A percentile compares a stretch with the other conserved stretches of the same genome.
Conservation (phyloP, 495 filamentous ascomycete genomes). For the Talaromyces ruber region DNA sequence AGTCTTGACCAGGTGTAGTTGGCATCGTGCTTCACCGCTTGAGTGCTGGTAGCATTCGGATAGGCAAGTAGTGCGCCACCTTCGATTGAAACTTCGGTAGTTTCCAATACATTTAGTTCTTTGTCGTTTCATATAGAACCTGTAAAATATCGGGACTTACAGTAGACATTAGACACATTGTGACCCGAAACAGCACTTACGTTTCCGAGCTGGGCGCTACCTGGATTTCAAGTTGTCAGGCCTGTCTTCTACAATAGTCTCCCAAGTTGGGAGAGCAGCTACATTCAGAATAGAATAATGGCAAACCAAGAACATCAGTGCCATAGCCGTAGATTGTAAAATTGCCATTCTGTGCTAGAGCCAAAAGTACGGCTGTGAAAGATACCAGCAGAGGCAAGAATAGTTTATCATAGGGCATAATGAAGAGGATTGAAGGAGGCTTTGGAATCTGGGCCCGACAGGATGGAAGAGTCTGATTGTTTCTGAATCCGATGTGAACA, state of each 20-base stretch:
- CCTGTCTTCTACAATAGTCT: neutral
- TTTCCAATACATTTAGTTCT: neutral
- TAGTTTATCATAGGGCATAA: neutral
- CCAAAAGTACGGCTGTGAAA: neutral
- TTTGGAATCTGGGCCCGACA: neutral
- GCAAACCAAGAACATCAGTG: neutral
- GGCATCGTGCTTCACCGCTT: neutral
- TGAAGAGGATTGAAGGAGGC: neutral
- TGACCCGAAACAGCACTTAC: neutral
- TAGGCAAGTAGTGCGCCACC: neutral
- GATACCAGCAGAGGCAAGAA: neutral
- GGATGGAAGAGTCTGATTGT: neutral
- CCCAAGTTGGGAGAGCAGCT: neutral
- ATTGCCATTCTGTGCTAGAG: neutral
- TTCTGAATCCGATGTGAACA: too few relatives aligned
- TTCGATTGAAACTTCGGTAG: neutral
- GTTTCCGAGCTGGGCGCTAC: neutral
- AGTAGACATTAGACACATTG: neutral
- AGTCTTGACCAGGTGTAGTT: neutral
- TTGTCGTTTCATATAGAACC: neutral
- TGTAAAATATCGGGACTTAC: neutral
- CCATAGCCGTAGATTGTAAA: neutral
- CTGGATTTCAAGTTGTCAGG: neutral
- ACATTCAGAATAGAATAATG: neutral
- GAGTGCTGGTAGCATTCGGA: neutral